Percentiles rank a stretch among this genome's conserved stretches.
Conservation (phyloP, 2,329 filamentous ascomycete genomes). For the Pseudocercospora fuligena region DNA sequence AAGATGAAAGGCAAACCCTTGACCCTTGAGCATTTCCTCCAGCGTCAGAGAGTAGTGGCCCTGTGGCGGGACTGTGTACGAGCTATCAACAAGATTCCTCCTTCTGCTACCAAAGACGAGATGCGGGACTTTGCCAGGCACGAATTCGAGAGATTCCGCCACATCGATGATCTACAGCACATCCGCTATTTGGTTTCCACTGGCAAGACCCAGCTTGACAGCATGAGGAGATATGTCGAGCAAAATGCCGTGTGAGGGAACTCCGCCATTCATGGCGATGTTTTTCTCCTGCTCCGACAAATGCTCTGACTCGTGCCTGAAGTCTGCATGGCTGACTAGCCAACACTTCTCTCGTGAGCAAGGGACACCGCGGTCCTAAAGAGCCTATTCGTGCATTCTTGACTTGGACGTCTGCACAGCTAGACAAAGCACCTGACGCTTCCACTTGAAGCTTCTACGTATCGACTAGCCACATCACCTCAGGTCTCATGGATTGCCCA, state of each 20-base stretch:
- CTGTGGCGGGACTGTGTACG: constrained; percentile 56
- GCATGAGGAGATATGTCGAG: constrained; percentile 51
- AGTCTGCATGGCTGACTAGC: too few species aligned
- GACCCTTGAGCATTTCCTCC: constrained; percentile 53
- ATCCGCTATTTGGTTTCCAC: constrained; percentile 56
- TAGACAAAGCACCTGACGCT: too few species aligned
- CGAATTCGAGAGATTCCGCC: constrained; percentile 54
- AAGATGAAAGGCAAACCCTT: constrained; percentile 40
- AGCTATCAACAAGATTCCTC: constrained; percentile 45
- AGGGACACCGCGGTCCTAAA: too few species aligned
- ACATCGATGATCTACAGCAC: constrained; percentile 52
- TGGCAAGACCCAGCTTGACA: constrained; percentile 57
- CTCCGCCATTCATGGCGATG: background rate
- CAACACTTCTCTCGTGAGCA: too few species aligned
- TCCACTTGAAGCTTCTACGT: too few species aligned
- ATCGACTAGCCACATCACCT: too few species aligned
- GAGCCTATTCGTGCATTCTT: too few species aligned
- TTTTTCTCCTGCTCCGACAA: too few species aligned
- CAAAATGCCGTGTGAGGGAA: constrained; percentile 25
- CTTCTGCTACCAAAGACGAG: constrained; percentile 46
- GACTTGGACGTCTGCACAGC: too few species aligned
- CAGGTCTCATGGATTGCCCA: too few species aligned
- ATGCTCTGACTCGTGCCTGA: too few species aligned
- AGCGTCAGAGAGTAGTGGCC: constrained; percentile 52
- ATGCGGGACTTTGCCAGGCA: constrained; percentile 54